phyloP scores from a whole-genome alignment of 208 protist genomes.

The Phytomonas serpens region DNA sequence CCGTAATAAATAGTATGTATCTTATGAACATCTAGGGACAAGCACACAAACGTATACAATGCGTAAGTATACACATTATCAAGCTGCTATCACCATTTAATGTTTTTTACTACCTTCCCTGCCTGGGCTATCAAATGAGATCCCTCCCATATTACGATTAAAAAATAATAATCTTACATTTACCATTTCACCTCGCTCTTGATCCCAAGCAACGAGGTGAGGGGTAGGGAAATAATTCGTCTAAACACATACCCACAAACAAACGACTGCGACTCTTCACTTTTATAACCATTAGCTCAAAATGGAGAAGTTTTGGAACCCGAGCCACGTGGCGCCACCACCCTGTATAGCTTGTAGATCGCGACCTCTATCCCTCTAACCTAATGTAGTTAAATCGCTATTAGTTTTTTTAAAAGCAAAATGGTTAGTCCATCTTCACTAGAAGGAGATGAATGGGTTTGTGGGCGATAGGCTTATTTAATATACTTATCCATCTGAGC shows the following conservation, averaged over 20 bases:
- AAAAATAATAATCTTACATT: background rate
- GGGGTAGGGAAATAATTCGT: background rate
- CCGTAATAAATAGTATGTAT: background rate
- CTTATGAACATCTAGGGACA: background rate
- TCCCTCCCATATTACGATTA: background rate
- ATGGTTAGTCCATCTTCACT: background rate
- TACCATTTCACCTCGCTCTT: background rate
- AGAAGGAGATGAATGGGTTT: background rate
- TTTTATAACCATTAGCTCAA: background rate
- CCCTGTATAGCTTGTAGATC: background rate
- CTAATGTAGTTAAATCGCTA: background rate
- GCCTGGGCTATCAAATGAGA: background rate
- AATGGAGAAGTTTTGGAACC: background rate
- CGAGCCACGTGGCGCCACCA: background rate
- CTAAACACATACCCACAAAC: background rate
- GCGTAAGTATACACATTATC: background rate
- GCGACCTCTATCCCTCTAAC: background rate
- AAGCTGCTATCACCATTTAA: background rate
- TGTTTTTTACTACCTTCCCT: background rate
- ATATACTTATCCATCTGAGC: constrained; percentile 11
- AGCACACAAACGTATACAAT: background rate
- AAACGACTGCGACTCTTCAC: background rate
- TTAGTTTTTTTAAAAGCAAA: background rate
- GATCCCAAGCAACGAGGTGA: background rate
- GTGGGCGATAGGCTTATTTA: constrained; percentile 1